phyloP scores from a whole-genome alignment of 2,329 filamentous ascomycete species.

The Fusarium burgessii region DNA sequence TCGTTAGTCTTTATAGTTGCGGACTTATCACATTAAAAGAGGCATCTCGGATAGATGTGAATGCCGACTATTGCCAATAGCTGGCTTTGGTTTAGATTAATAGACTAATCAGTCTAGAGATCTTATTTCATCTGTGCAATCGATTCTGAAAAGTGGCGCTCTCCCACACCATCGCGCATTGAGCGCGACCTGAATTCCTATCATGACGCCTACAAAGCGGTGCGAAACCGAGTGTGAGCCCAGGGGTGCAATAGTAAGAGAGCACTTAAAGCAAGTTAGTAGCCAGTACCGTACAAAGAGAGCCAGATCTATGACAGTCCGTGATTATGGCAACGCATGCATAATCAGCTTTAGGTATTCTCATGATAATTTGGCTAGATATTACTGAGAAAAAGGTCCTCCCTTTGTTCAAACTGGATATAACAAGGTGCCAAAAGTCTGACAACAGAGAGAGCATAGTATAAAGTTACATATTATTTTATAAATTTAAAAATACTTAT shows the following conservation, averaged over 20 bases:
- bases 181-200: slow-evolving; percentile 15
- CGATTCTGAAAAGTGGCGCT: slow-evolving; percentile 14
- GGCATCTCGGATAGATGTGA: slow-evolving; percentile 26
- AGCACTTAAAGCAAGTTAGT: neutral
- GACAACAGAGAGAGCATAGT: too few relatives aligned
- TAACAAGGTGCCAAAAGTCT: too few relatives aligned
- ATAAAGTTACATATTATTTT: too few relatives aligned
- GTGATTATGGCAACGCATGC: too few relatives aligned
- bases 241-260: neutral
- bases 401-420: neutral
- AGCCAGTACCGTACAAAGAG: neutral
- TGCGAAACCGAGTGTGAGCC: slow-evolving; percentile 24
- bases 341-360: too few relatives aligned
- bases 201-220: slow-evolving; percentile 26
- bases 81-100: slow-evolving; percentile 1
- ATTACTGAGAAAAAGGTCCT: neutral
- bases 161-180: neutral
- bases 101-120: neutral
- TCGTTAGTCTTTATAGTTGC: slow-evolving; percentile 24
- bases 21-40: slow-evolving; percentile 17
- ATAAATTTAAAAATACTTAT: too few relatives aligned
- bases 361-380: neutral
- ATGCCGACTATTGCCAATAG: slow-evolving; percentile 13
- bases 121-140: slow-evolving; percentile 16
- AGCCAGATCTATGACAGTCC: neutral